These are phyloP conservation scores for Epichloe gansuensis DNA, from an alignment of 2,329 filamentous ascomycete species.

Conservation along the genomic window DNA sequence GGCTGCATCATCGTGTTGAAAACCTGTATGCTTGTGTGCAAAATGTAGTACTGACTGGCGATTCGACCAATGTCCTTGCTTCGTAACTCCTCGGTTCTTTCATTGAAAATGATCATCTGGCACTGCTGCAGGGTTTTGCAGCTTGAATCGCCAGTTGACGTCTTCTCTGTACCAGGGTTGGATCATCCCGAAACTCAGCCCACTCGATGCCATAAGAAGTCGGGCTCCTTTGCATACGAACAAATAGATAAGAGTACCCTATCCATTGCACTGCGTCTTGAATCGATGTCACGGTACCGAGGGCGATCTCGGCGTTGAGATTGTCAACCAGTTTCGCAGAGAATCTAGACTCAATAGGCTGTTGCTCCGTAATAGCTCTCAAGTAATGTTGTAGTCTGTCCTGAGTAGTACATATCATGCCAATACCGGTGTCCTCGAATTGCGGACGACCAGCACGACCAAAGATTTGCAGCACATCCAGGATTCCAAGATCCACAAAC, in stretches of 20 bases:
- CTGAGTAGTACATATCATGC: conserved; percentile 95
- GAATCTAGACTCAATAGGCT: conserved; percentile 95
- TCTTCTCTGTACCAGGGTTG: conserved; percentile 72
- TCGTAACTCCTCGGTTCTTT: conserved; percentile 80
- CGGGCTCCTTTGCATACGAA: conserved; percentile 88
- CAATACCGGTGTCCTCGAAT: conserved; percentile 94
- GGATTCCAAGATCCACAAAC: conserved; percentile 88
- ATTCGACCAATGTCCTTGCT: conserved; percentile 94
- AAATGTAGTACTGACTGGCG: conserved; percentile 92
- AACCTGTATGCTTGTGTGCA: conserved; percentile 85
- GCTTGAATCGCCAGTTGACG: conserved; percentile 81
- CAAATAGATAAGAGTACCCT: conserved; percentile 94
- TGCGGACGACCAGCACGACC: conserved; percentile 95
- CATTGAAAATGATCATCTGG: conserved; percentile 99
- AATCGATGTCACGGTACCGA: conserved; percentile 92
- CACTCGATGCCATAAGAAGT: conserved; percentile 92
- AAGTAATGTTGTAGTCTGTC: conserved; percentile 88
- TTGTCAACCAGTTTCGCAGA: conserved; percentile 92
- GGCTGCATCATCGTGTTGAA: conserved; percentile 94
- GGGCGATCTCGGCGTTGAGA: conserved; percentile 82
- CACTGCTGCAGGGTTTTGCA: conserved; percentile 75
- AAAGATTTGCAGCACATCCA: conserved; percentile 96
- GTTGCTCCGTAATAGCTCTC: conserved; percentile 84
- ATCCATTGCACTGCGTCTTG: conserved; percentile 93
- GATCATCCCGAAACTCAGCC: conserved; percentile 80